Evolutionary conservation across 2,329 filamentous ascomycete species (phyloP), one percentile per base, ranked within the genome.

Genomic region (Scytalidium sp.): DNA sequence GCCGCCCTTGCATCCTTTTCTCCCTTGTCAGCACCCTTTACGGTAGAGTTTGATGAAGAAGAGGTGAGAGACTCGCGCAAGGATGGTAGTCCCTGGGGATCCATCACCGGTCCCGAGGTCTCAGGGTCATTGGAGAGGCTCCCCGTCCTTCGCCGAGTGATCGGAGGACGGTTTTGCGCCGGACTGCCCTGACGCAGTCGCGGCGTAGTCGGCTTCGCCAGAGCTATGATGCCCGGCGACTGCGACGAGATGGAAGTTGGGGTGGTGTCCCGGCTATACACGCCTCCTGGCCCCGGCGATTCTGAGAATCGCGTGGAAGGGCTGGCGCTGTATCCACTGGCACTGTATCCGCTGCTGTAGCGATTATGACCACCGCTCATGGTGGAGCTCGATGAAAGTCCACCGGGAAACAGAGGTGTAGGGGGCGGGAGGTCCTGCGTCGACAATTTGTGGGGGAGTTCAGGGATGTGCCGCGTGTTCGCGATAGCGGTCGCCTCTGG

Each of bases 161-260:
- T 70, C 0, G 83, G 83, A 9, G 83, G 83, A 52, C 82, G 74
- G 45, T 72, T 79, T 52, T 76, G 67, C 43, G 75, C 70, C 43
- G 78, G 81, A 60, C 80, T 85, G 48, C 69, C 70, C 64, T 83
- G 80, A 57, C 75, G 75, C 43, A 62, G 43, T 43, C 76, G 75
- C n/a, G 73, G 65, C 45, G 71, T 68, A 21, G 66, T 58, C 17
- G 54, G 41, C 27, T 62, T 64, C 13, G 75, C 57, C 63, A 74
- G 53, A 69, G 74, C 53, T 65, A 81, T 68, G 3, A 85, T 66
- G 3, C 81, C 78, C 3, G 88, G 85, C 15, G 87, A 91, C 59
- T 87, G 85, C 1, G 88, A 91, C 7, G 84, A 87, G 55, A 88
- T 84, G 9, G 88, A 91, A 3, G 87, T 90, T 6, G 88, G 88